These are phyloP conservation scores for Iris macrosiphon DNA, from an alignment of 106 monocot species.

Conservation along the genomic window DNA sequence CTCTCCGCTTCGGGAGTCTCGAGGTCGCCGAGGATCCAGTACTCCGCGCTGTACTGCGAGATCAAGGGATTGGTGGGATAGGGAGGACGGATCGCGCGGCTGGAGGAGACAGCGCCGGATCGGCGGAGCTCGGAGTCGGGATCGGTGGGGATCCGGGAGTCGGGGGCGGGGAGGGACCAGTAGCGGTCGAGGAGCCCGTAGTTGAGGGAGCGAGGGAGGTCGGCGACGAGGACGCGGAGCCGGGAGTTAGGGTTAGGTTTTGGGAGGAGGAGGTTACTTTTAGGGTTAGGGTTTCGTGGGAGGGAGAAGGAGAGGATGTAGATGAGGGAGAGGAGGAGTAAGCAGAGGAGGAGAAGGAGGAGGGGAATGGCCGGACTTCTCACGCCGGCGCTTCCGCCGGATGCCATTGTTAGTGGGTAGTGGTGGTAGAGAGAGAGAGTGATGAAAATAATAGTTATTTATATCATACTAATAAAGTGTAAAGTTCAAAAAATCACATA, in stretches of 20 bases:
- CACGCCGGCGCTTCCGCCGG: too few species aligned
- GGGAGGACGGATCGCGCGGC: slow-evolving; percentile 1
- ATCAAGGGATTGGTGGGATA: slow-evolving; percentile 77
- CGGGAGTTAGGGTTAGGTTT: slow-evolving; percentile 11
- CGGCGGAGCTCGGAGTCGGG: slow-evolving; percentile 42
- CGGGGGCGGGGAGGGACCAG: slow-evolving; percentile 67
- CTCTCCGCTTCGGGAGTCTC: slow-evolving; percentile 32
- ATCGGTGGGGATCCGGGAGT: slow-evolving; percentile 51
- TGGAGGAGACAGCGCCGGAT: slow-evolving; percentile 13
- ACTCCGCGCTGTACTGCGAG: slow-evolving; percentile 85
- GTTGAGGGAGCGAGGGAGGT: slow-evolving; percentile 63
- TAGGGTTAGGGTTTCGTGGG: slow-evolving; percentile 6
- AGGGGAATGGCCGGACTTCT: slow-evolving; percentile 9
- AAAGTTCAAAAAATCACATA: too few species aligned
- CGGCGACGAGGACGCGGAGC: slow-evolving; percentile 59
- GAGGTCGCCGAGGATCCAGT: slow-evolving; percentile 73
- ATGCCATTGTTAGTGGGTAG: background rate
- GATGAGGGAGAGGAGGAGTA: slow-evolving; percentile 18
- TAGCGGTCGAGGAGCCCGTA: slow-evolving; percentile 78
- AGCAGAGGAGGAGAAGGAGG: slow-evolving; percentile 14
- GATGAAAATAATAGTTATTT: too few species aligned
- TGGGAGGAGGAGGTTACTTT: background rate
- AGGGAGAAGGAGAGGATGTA: slow-evolving; percentile 13
- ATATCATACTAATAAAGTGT: too few species aligned
- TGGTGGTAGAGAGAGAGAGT: background rate